Base-by-base conservation (phyloP, 139 green algal species). In the Chlamydomonas sphaeroides region DNA sequence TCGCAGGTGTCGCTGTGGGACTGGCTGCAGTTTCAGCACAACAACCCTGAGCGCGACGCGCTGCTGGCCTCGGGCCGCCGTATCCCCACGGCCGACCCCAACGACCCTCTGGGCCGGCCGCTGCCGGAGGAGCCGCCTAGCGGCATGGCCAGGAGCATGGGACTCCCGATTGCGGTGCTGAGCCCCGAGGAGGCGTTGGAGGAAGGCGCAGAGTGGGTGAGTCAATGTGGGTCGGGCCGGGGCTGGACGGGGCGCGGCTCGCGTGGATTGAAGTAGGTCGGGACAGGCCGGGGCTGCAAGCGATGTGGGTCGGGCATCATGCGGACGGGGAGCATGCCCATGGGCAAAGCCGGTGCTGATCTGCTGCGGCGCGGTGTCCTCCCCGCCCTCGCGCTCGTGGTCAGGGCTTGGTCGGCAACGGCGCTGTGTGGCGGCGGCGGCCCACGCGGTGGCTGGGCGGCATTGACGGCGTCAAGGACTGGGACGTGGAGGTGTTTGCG, bases 1-100 rank as follows among this genome's bases (percentile, higher is more conserved):
- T n/a, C n/a, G 0, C 49, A 85, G 69, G 86, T 90, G n/a, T 86
- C 86, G 3, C 45, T 90, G 53, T 87, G 76, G 80, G 86, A 90
- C 70, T 56, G 86, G 76, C 75, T 80, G 41, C 41, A 84, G 26
- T 87, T 86, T 32, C 77, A 87, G 35, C 18, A 90, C 14, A 77
- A 86, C 69, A 90, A 87, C 81, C 86, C 86, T 0, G 86, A 90
- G 81, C 63, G 87, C 28, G 35, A 74, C 36, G 81, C 69, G 10
- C 59, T 90, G 41, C n/a, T 41, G 20, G 21, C 36, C 17, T 25
- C 42, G n/a, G 17, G 75, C 4, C 61, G 75, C 10, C 18, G 65
- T 7, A 49, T 82, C 2, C 75, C 75, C 25, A 49, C 32, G 14
- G 75, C 42, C 2, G 61, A 82, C 45, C 75, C 75, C 1, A 23